phyloP scores from a whole-genome alignment of 164 flowering plant genomes.

The Berberis vulgaris region DNA sequence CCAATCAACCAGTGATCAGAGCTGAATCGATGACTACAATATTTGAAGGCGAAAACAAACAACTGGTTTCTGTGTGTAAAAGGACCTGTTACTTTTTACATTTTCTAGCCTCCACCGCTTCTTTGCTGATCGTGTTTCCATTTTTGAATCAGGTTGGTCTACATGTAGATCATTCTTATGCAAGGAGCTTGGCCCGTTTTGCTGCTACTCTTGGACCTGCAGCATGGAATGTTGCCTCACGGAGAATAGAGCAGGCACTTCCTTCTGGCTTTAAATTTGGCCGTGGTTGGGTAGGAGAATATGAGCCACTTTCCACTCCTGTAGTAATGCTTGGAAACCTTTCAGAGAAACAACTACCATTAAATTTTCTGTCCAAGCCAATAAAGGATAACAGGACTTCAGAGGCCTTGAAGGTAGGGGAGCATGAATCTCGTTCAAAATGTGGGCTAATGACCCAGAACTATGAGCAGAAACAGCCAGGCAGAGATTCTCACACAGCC shows the following conservation, averaged over 20 bases:
- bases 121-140: slow-evolving; percentile 9
- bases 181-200: slow-evolving; percentile 89
- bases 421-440: slow-evolving; percentile 22
- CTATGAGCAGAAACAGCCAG: slow-evolving; percentile 20
- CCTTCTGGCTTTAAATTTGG: slow-evolving; percentile 72
- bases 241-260: slow-evolving; percentile 64
- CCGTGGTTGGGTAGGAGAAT: slow-evolving; percentile 96
- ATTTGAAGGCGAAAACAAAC: slow-evolving; percentile 74
- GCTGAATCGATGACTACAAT: slow-evolving; percentile 53
- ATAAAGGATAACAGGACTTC: slow-evolving; percentile 18
- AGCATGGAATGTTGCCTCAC: slow-evolving; percentile 87
- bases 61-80: slow-evolving; percentile 69
- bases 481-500: slow-evolving; percentile 9
- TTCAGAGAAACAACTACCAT: slow-evolving; percentile 23
- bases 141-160: slow-evolving; percentile 71
- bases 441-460: slow-evolving; percentile 43
- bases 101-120: not conserved
- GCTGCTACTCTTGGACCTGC: slow-evolving; percentile 84
- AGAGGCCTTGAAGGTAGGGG: slow-evolving; percentile 1
- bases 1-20: slow-evolving; percentile 33
- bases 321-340: slow-evolving; percentile 39
- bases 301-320: slow-evolving; percentile 72
- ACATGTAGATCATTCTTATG: slow-evolving; percentile 76
- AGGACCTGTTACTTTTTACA: not conserved
- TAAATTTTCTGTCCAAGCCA: slow-evolving; percentile 7